Evolutionary conservation across 345 rosid species (phyloP), one percentile per base, ranked within the genome.

Genomic region (Hypericum androsaemum): DNA sequence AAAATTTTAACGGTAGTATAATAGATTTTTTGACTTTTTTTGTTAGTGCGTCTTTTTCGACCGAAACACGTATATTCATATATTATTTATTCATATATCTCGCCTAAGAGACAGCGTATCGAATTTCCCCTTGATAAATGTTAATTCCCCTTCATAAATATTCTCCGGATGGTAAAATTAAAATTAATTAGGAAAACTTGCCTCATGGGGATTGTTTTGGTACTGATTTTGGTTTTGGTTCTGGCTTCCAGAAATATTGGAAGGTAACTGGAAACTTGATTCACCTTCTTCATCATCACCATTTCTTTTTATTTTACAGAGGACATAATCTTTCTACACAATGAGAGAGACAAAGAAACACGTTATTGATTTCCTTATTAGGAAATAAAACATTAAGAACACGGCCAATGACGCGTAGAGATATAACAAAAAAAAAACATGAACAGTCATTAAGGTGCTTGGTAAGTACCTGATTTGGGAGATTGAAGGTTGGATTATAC

Each of bases 401-500:
- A 12, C 15, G 15, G 10, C 12, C n/a, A n/a, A 44, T 8, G 15
- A 44, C 2, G 47, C 15, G 32, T 22, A 22, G n/a, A n/a, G n/a
- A n/a, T n/a, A n/a, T n/a, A n/a, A n/a, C n/a, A n/a, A n/a, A n/a
- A n/a, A n/a, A n/a, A n/a, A n/a, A n/a, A n/a, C n/a, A n/a, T n/a
- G n/a, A n/a, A 22, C 32, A 22, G 4, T 22, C 1, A 22, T 22
- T 22, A 22, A 22, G 32, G 32, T 22, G 32, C 4, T 22, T 22
- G 32, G 32, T 22, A 22, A 22, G 32, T 46, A 46, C 50, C 28
- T 64, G 60, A 47, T 32, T 10, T 13, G 71, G 60, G 48, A 41
- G 58, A n/a, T 11, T 36, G 3, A 54, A 8, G 0, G 55, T 50
- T 54, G 61, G 57, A 22, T 5, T 28, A 7, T 39, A 60, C 52